phyloP scores from a whole-genome alignment of 345 rosid species.

The Euphorbia lathyris region DNA sequence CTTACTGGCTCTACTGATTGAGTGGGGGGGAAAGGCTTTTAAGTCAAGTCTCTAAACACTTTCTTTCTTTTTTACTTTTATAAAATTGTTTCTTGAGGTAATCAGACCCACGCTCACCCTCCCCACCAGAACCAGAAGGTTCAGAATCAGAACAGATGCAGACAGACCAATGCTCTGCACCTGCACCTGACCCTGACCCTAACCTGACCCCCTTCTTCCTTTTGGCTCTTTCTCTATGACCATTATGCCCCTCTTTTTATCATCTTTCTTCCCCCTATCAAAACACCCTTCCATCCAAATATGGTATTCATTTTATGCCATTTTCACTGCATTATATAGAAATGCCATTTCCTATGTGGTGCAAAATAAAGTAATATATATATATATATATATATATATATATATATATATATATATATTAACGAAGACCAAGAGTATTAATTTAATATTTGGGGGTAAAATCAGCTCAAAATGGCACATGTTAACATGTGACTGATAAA shows the following conservation, averaged over 20 bases:
- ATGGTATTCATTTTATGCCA: not conserved
- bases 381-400: too few relatives aligned
- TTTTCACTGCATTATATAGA: not conserved
- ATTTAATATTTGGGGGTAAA: too few relatives aligned
- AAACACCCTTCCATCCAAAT: not conserved
- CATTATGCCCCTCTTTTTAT: not conserved
- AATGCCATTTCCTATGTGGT: not conserved
- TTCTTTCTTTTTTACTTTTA: not conserved
- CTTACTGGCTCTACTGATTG: slow-evolving; percentile 14
- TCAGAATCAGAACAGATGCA: slow-evolving; percentile 15
- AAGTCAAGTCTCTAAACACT: slow-evolving; percentile 12
- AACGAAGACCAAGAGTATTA: too few relatives aligned
- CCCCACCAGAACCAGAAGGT: slow-evolving; percentile 16
- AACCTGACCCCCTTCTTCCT: too few relatives aligned
- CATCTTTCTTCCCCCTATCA: not conserved
- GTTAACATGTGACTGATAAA: too few relatives aligned
- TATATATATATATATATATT: too few relatives aligned
- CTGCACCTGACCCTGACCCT: too few relatives aligned
- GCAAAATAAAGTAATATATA: too few relatives aligned
- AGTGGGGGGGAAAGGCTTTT: slow-evolving; percentile 8
- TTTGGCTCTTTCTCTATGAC: not conserved
- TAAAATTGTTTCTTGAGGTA: not conserved
- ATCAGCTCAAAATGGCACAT: too few relatives aligned
- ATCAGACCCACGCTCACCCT: slow-evolving; percentile 26
- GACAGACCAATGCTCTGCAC: slow-evolving; percentile 11